Conservation (phyloP, 129 eudicot genomes). For the Chrysanthemum makinoi region DNA sequence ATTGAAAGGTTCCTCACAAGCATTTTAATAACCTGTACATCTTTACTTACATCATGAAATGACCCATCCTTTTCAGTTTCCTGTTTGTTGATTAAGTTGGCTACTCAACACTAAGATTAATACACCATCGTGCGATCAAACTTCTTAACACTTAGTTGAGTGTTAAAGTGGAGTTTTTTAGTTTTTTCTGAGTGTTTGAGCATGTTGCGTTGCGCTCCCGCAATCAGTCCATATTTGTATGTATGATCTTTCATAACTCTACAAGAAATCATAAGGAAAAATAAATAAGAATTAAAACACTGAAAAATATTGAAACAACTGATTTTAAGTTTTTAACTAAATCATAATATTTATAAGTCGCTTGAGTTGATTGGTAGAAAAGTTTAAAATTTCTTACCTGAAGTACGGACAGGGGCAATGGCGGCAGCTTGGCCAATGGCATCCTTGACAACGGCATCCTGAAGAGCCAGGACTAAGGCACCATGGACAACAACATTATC, state of each 20-base stretch:
- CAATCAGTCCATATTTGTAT: slow-evolving; percentile 87
- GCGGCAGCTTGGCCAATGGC: too few relatives aligned
- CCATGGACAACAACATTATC: too few relatives aligned
- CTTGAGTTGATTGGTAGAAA: too few relatives aligned
- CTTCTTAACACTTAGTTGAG: slow-evolving; percentile 75
- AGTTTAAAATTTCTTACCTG: too few relatives aligned
- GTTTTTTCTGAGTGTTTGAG: slow-evolving; percentile 88
- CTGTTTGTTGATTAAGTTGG: slow-evolving; percentile 53
- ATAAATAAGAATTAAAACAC: not conserved
- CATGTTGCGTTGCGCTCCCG: slow-evolving; percentile 71
- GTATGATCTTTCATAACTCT: slow-evolving; percentile 88
- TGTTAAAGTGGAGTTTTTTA: slow-evolving; percentile 53
- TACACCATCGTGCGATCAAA: slow-evolving; percentile 66
- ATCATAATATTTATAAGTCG: not conserved
- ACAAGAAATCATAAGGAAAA: slow-evolving; percentile 19
- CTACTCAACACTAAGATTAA: slow-evolving; percentile 51
- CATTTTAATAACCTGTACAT: slow-evolving; percentile 65
- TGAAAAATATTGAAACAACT: not conserved
- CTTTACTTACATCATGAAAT: slow-evolving; percentile 79
- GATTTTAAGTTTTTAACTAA: not conserved
- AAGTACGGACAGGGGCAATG: too few relatives aligned
- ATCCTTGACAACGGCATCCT: too few relatives aligned
- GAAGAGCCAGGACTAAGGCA: too few relatives aligned
- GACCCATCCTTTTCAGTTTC: slow-evolving; percentile 76
- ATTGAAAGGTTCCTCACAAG: slow-evolving; percentile 70